These are phyloP conservation scores for Terana coerulea DNA, from an alignment of 768 basidiomycete species.

Conservation along the genomic window DNA sequence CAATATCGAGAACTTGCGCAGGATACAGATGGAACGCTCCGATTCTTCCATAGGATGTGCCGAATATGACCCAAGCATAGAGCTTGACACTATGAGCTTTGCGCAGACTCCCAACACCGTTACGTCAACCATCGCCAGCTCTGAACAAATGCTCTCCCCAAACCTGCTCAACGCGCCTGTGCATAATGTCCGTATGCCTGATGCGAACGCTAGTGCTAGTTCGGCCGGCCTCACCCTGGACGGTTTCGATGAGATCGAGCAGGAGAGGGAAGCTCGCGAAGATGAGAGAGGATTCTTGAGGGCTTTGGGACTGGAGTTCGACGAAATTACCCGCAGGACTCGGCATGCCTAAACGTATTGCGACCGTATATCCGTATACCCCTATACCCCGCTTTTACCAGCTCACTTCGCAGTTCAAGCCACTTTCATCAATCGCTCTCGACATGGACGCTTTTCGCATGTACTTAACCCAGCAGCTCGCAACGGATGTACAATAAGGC, in stretches of 20 bases:
- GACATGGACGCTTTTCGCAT: too few relatives aligned
- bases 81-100: conserved; percentile 27
- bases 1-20: not conserved
- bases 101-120: conserved; percentile 18
- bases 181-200: not conserved
- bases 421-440: too few relatives aligned
- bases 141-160: not conserved
- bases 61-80: conserved; percentile 18
- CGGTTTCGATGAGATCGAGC: not conserved
- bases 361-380: too few relatives aligned
- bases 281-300: conserved; percentile 22
- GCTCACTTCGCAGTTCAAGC: too few relatives aligned
- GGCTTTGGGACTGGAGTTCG: conserved; percentile 22
- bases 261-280: conserved; percentile 12
- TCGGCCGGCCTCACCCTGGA: not conserved
- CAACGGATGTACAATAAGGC: too few relatives aligned
- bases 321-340: conserved; percentile 14
- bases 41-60: conserved; percentile 10
- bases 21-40: not conserved
- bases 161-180: not conserved
- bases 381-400: too few relatives aligned
- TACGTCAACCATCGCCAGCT: not conserved
- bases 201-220: not conserved
- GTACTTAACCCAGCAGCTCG: too few relatives aligned
- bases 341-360: not conserved